These are phyloP conservation scores for Aspergillus fructus DNA, from an alignment of 2,329 filamentous ascomycete species.

Conservation along the genomic window DNA sequence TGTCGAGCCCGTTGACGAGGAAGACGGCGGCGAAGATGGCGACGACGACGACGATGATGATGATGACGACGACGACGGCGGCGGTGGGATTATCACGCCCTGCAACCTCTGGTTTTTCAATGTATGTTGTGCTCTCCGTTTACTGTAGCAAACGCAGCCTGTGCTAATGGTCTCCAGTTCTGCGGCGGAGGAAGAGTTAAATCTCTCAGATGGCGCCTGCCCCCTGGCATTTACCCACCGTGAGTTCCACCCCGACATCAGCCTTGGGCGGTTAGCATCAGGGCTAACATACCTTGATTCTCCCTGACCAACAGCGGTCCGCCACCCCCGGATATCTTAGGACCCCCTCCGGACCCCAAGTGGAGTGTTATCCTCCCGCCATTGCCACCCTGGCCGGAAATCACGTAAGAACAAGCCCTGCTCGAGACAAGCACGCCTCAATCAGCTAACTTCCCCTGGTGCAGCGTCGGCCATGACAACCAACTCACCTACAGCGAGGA, in stretches of 20 bases:
- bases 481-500: neutral
- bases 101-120: conserved; percentile 4
- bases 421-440: too few relatives aligned
- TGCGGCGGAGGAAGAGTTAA: neutral
- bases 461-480: neutral
- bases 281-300: neutral
- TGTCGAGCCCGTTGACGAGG: neutral
- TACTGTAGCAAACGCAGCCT: neutral
- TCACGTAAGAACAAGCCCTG: too few relatives aligned
- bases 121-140: neutral
- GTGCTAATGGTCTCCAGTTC: neutral
- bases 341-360: neutral
- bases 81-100: neutral
- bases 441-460: neutral
- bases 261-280: neutral
- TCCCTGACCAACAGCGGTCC: neutral
- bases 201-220: neutral
- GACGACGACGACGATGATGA: neutral
- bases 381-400: too few relatives aligned
- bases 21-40: neutral
- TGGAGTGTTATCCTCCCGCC: neutral
- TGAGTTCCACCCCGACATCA: neutral
- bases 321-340: neutral
- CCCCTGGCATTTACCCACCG: neutral
- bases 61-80: neutral